Evolutionary conservation across 371 early-diverging fungal genomes (phyloP).

Genomic region (Mortierella sp.): DNA sequence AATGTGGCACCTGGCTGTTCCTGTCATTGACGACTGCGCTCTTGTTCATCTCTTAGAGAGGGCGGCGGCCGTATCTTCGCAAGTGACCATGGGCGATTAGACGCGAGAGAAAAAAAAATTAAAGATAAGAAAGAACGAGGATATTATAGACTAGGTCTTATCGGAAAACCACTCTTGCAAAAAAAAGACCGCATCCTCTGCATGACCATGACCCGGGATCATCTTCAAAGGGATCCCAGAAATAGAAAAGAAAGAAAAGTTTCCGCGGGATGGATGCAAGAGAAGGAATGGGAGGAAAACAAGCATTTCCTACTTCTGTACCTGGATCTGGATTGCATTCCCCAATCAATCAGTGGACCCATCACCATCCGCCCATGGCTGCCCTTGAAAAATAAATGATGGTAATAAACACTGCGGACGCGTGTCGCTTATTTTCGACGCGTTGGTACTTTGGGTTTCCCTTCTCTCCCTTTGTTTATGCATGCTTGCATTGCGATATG

Average conservation of each 20-base stretch:
- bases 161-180: not conserved
- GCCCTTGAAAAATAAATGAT: not conserved
- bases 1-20: too few relatives aligned
- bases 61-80: too few relatives aligned
- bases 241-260: conserved; percentile 1
- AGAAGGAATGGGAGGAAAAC: not conserved
- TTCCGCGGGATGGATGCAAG: not conserved
- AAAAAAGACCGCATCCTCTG: not conserved
- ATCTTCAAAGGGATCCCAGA: not conserved
- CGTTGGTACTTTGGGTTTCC: not conserved
- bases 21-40: too few relatives aligned
- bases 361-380: not conserved
- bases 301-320: not conserved
- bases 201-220: not conserved
- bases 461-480: not conserved
- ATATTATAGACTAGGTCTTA: not conserved
- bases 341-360: too few relatives aligned
- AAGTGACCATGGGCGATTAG: too few relatives aligned
- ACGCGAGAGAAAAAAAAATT: too few relatives aligned
- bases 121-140: not conserved
- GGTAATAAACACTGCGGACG: not conserved
- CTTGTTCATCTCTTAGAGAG: too few relatives aligned
- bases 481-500: not conserved
- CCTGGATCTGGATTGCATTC: too few relatives aligned
- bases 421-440: not conserved